Evolutionary conservation across 2,329 filamentous ascomycete genomes (phyloP), one percentile per base, ranked within the genome.

Genomic region (Tolypocladium tropicale): DNA sequence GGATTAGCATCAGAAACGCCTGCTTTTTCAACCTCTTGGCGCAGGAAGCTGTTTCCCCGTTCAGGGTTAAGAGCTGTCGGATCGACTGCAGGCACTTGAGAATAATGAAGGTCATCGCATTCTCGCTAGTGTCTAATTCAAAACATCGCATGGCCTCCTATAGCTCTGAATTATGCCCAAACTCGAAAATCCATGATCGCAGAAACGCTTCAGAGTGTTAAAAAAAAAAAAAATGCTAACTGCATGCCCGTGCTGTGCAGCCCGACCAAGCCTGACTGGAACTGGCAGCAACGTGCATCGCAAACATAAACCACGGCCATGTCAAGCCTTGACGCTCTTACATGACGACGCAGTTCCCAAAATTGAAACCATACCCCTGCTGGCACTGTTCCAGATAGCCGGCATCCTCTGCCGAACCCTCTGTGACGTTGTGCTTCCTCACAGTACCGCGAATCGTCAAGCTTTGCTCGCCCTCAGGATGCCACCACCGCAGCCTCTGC

Each of bases 401-500:
- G 28, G 84, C 82, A 53, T 91, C 89, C 57, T 90, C 88, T 6
- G 83, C 83, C 4, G 79, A 79, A 2, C 80, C 83, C 48, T 78
- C 73, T 4, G 74, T 74, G 54, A 75, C 72, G 62, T 81, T 85
- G 62, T 82, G 78, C 62, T 77, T 85, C 63, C 86, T 81, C 63
- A 88, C 83, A 23, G 89, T 74, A 0, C 94, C 94, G 23, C 81
- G 85, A 10, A 96, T 79, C 59, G 81, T 88, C 55, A 99, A 78
- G 52, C 76, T 84, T 72, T 97, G 93, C 62, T 91, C 84, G 2
- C 93, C 94, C 56, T 87, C 86, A 1, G 83, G 83, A 72, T 99
- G 92, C 92, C 93, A 96, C 94, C 94, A 99, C 63, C 83, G 83
- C 60, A 99, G 73, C 60, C 81, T 81, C 74, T 96, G 93, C 58